Evolutionary conservation across 2,329 filamentous ascomycete species (phyloP), one percentile per base, ranked within the genome.

Genomic region (Neofusicoccum umdonicola): DNA sequence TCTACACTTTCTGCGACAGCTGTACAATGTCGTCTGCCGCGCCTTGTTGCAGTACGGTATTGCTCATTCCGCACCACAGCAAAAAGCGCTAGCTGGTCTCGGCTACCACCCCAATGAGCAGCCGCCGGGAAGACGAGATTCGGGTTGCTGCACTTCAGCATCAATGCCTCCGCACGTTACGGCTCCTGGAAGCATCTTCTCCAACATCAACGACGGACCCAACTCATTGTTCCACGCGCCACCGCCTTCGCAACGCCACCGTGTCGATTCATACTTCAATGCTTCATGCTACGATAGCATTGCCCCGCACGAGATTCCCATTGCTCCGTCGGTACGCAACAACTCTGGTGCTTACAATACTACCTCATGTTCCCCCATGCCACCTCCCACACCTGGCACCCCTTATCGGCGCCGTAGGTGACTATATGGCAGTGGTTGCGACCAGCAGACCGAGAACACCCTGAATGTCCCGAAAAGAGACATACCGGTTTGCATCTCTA

Each of bases 31-130:
- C 56, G 17, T 47, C 42, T 37, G 31, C 12, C 47, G 56, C 56
- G 56, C 56, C n/a, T 34, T 60, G 19, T 47, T 60, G 56, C 56
- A 35, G 17, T 35, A 39, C 31, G 56, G 56, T 5, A 19, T 39
- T n/a, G 56, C 56, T 60, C 56, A 60, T 45, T 48, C 31, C 27
- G 56, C 56, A 60, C n/a, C 41, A 47, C 56, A 60, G 56, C 41
- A 37, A n/a, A 60, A 60, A 47, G 9, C 42, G 42, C 17, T 60
- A 15, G 27, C 42, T 17, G n/a, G 42, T 42, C 4, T 37, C 3
- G 42, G 27, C 9, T 47, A 60, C 34, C 56, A 31, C 22, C 1
- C 31, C 42, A 22, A 31, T 31, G 56, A 60, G 11, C 42, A 27
- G 11, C 42, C n/a, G 31, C 31, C 11, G 3, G 56, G 31, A 37